Base-by-base conservation (phyloP, 2,329 filamentous ascomycete species). In the Cladosporium velox region DNA sequence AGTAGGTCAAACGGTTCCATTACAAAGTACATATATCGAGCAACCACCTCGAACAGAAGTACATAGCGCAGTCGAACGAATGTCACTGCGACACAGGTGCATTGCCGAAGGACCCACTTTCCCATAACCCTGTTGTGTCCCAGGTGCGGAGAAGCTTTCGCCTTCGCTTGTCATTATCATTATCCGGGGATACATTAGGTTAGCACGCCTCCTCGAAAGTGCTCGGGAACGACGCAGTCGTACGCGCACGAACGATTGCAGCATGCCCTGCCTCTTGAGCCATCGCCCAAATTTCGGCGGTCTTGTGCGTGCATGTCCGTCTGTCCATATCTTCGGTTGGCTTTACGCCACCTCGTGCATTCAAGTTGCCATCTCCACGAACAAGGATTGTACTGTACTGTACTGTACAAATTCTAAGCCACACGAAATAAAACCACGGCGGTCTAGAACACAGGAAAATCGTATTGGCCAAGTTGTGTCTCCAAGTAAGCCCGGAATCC, bases 101-200 rank as follows among this genome's bases (percentile, higher is more conserved):
- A 28, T 59, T 24, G 30, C 44, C 59, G 59, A 21, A 26, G 7
- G 58, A 32, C 47, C 59, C 59, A 62, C 44, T 62, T 26, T n/a
- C 28, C 38, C 44, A 62, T 62, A 62, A 62, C 59, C 59, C 41
- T 62, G 35, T 59, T 59, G 30, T 21, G 35, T 44, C 6, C n/a
- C 35, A 59, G 18, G 15, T 62, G 59, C 59, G 59, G 59, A 62
- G 59, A 62, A 62, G 59, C 59, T 62, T 62, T 62, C 44, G 18
- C 41, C 41, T 34, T 34, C 24, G 41, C 58, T 5, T 49, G 12
- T 21, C 15, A 15, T 34, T 41, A 47, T 11, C 58, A 21, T 12
- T 28, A n/a, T 49, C 21, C 21, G 58, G 41, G 32, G 58, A 60
- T 60, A 3, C 26, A 34, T 32, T 14, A 24, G 54, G n/a, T 12